Evolutionary conservation across 495 filamentous ascomycete species (phyloP).

Genomic region (Neurospora sp.): DNA sequence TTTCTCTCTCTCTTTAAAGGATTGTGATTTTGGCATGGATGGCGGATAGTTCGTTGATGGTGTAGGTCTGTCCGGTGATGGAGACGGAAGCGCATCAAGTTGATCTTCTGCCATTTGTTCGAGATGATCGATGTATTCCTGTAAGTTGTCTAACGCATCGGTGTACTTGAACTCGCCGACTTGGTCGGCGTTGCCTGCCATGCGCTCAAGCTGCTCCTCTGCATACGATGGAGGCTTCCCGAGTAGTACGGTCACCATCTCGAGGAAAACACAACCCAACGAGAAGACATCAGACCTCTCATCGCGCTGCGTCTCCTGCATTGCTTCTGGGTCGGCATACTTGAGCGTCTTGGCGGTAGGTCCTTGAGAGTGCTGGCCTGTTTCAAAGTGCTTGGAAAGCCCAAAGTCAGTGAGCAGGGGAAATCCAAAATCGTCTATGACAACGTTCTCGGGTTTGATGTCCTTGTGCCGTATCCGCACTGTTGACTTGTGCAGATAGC

Average conservation of each 20-base stretch:
- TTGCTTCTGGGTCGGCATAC: constrained; percentile 39
- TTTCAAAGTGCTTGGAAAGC: constrained; percentile 29
- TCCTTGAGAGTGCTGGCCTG: constrained; percentile 22
- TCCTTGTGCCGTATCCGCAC: constrained; percentile 34
- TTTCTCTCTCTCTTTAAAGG: not conserved
- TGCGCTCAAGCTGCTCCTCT: constrained; percentile 13
- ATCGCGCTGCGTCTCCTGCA: constrained; percentile 24
- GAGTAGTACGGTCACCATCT: constrained; percentile 31
- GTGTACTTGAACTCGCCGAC: constrained; percentile 17
- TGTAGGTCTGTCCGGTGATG: not conserved
- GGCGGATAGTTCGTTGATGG: not conserved
- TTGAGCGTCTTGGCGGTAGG: constrained; percentile 25
- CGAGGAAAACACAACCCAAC: constrained; percentile 40
- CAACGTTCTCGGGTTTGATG: constrained; percentile 39
- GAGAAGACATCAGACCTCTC: constrained; percentile 39
- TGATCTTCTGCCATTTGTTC: constrained; percentile 8
- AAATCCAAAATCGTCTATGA: constrained; percentile 25
- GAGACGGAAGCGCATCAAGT: not conserved
- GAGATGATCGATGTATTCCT: constrained; percentile 11
- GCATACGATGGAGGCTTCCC: constrained; percentile 19
- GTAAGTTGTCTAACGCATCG: constrained; percentile 15
- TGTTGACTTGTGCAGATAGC: constrained; percentile 26
- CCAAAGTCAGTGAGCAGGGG: constrained; percentile 38
- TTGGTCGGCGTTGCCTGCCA: not conserved
- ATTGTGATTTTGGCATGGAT: not conserved